Percentiles rank a stretch among this genome's conserved stretches.
Evolutionary conservation across 257 asterid genomes (phyloP).

Genomic region (Nicotiana paniculata): DNA sequence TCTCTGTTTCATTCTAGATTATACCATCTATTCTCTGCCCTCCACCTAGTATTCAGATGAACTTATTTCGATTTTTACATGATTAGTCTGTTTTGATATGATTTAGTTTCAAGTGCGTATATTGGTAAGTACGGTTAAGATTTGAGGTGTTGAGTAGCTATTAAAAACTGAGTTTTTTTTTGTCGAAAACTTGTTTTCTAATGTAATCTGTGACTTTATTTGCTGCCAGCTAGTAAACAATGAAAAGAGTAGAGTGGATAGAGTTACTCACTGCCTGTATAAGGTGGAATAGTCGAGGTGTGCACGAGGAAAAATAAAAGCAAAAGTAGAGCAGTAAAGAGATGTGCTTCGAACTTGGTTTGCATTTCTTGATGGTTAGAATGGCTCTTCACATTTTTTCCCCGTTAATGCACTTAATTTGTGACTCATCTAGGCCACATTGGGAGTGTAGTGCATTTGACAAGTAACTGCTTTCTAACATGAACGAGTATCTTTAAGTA

Average conservation of each 20-base stretch:
- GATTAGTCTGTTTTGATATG: neutral
- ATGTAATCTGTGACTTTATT: neutral
- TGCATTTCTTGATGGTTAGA: neutral
- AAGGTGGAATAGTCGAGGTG: neutral
- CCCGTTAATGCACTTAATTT: neutral
- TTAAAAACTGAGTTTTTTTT: neutral
- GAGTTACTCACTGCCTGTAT: neutral
- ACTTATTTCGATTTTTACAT: neutral
- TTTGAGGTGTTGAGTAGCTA: conserved; percentile 1
- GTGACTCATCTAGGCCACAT: neutral
- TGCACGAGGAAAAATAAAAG: neutral
- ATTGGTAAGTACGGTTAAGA: neutral
- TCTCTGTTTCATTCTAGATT: neutral
- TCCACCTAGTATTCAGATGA: neutral
- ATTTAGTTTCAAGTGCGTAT: neutral
- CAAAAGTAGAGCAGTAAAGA: neutral
- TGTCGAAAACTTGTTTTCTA: neutral
- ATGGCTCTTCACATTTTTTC: neutral
- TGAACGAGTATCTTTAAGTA: neutral
- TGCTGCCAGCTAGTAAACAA: neutral
- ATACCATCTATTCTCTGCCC: too few species aligned
- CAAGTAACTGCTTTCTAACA: neutral
- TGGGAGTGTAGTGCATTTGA: neutral
- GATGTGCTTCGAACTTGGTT: neutral
- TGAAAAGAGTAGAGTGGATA: neutral